Conservation (phyloP, 73 alveolate genomes). For the Durusdinium trenchii region DNA sequence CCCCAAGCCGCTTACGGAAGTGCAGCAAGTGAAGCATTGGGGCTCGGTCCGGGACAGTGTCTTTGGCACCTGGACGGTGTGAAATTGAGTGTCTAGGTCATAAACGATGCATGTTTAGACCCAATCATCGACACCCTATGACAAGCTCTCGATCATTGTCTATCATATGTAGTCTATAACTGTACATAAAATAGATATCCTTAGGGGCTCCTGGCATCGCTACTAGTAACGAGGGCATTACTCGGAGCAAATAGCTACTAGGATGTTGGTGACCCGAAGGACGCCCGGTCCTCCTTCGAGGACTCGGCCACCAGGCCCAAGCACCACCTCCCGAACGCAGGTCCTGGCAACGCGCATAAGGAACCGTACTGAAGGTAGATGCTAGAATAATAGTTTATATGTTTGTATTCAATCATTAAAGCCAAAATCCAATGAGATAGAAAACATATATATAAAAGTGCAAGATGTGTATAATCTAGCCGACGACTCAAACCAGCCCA, state of each 20-base stretch:
- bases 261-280: background rate
- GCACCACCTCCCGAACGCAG: background rate
- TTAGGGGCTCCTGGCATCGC: too few relatives aligned
- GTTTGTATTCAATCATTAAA: background rate
- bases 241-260: background rate
- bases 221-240: too few relatives aligned
- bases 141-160: background rate
- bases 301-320: background rate
- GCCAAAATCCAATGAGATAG: background rate
- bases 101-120: background rate
- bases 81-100: too few relatives aligned
- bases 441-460: background rate
- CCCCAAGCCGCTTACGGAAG: too few relatives aligned
- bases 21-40: too few relatives aligned
- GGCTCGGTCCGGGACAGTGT: too few relatives aligned
- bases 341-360: background rate
- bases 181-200: too few relatives aligned
- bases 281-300: constrained; percentile 20
- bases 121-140: background rate
- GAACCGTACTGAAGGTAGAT: background rate
- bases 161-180: background rate
- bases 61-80: too few relatives aligned
- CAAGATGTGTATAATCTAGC: background rate
- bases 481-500: background rate
- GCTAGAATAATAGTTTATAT: background rate